A percentile compares a stretch with the other conserved stretches of the same genome.
Conservation (phyloP, 768 basidiomycete species). For the Suillus hirtellus region DNA sequence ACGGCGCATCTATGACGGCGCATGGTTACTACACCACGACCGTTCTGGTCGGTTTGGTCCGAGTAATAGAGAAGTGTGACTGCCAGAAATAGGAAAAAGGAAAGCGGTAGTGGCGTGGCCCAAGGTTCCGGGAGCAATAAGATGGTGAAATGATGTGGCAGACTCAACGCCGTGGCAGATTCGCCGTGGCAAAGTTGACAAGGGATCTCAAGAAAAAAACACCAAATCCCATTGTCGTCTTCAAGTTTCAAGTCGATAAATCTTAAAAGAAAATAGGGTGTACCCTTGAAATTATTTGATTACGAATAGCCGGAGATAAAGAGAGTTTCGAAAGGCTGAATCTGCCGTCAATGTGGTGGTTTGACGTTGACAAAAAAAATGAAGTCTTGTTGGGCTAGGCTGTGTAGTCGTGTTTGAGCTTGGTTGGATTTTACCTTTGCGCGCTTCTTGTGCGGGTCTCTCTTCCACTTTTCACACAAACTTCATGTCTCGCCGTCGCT, state of each 20-base stretch:
- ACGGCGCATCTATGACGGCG: not conserved
- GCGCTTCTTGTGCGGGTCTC: constrained; percentile 23
- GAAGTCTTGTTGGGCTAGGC: constrained; percentile 8
- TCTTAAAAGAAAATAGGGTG: not conserved
- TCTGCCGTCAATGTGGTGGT: not conserved
- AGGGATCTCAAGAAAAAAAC: not conserved
- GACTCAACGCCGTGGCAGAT: constrained; percentile 27
- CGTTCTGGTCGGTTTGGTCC: not conserved
- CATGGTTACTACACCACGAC: not conserved
- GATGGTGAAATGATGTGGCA: constrained; percentile 23
- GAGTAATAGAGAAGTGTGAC: not conserved
- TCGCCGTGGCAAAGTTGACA: constrained; percentile 10
- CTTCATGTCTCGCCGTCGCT: constrained; percentile 21
- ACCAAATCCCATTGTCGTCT: not conserved
- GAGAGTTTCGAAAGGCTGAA: not conserved
- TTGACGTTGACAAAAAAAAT: constrained; percentile 5
- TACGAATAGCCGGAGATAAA: not conserved
- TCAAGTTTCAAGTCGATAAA: not conserved
- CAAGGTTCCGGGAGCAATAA: constrained; percentile 23
- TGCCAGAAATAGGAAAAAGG: constrained; percentile 28
- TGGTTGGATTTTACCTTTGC: constrained; percentile 28
- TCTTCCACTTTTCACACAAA: constrained; percentile 29
- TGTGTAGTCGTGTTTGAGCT: constrained; percentile 38
- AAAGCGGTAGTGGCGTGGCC: constrained; percentile 19
- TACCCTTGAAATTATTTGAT: not conserved